These are phyloP conservation scores for Sclerotinia subarctica DNA, from an alignment of 2,329 filamentous ascomycete species.

Conservation along the genomic window DNA sequence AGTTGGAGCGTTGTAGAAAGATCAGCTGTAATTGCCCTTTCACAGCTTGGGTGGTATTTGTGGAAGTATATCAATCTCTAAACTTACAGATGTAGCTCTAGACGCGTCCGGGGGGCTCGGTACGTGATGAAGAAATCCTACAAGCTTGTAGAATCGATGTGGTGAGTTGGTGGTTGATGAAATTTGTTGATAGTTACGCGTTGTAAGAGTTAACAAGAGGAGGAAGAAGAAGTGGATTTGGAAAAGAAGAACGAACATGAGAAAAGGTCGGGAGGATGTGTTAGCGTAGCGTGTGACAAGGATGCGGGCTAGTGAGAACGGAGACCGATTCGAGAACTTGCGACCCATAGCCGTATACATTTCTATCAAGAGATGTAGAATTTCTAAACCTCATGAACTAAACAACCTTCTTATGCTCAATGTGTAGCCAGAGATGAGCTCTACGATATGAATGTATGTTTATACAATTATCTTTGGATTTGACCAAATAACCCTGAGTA, in stretches of 20 bases:
- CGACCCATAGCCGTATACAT: constrained; percentile 16
- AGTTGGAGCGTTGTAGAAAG: neutral
- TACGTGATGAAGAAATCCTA: constrained; percentile 29
- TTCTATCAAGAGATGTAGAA: neutral
- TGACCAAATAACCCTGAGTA: constrained; percentile 26
- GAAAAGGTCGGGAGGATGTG: constrained; percentile 17
- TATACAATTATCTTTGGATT: constrained; percentile 27
- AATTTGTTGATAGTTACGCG: constrained; percentile 28
- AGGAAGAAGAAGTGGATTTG: constrained; percentile 38
- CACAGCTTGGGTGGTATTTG: neutral
- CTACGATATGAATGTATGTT: constrained; percentile 43
- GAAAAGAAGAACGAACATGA: constrained; percentile 20
- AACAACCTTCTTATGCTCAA: constrained; percentile 61
- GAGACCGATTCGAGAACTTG: constrained; percentile 19
- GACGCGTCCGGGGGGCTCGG: constrained; percentile 33
- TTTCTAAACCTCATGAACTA: neutral
- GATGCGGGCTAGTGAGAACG: constrained; percentile 17
- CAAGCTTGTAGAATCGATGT: constrained; percentile 38
- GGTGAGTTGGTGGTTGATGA: constrained; percentile 31
- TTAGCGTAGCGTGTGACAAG: constrained; percentile 33
- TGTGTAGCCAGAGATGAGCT: constrained; percentile 48
- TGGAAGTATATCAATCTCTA: constrained; percentile 24
- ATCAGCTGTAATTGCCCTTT: constrained; percentile 6
- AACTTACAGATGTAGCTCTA: constrained; percentile 34
- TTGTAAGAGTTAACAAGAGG: constrained; percentile 37